Base-by-base conservation (phyloP, 345 rosid genomes). In the Heritiera fomes region DNA sequence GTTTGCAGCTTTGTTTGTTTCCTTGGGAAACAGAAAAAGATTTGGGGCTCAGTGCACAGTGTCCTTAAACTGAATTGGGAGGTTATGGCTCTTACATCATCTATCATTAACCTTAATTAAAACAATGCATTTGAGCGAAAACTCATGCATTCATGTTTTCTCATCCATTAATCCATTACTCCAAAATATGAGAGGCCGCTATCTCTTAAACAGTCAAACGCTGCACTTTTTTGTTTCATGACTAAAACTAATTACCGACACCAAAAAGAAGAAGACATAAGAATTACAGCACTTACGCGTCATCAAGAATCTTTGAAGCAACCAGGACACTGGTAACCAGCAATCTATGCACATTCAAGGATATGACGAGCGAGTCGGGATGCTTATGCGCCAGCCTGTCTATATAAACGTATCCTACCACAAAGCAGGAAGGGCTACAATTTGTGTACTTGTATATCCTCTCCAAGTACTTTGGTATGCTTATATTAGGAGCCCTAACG, bases 221-320 rank as follows among this genome's bases (percentile, higher is more conserved):
- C 75, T 49, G 53, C 38, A 20, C 38, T 47, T 46, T 20, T 68
- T 10, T 45, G 9, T 46, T 12, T 5, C 10, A 34, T n/a, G 38
- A 70, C 8, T 5, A 47, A 5, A 5, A 15, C 6, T 3, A 9
- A 34, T 15, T 5, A 53, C 7, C 43, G 11, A 17, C 69, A 64
- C 3, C 46, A 34, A 65, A 40, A 40, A 62, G 14, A 28, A 20
- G 8, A 34, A 40, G 1, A 7, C 0, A 55, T 18, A 43, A 63
- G 78, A 71, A 30, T 85, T 66, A 81, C 84, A 63, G 73, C 18
- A 84, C 94, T 90, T 84, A 95, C 99, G 71, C 91, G 81, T 95
- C 98, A 79, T 95, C 99, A 32, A 93, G 89, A 82, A 90, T 84
- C 90, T 95, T 95, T 40, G 99, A 86, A 82, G 97, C 99, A 77